Conservation (phyloP, 371 early-diverging fungal genomes). For the Phascolomyces articulosus region DNA sequence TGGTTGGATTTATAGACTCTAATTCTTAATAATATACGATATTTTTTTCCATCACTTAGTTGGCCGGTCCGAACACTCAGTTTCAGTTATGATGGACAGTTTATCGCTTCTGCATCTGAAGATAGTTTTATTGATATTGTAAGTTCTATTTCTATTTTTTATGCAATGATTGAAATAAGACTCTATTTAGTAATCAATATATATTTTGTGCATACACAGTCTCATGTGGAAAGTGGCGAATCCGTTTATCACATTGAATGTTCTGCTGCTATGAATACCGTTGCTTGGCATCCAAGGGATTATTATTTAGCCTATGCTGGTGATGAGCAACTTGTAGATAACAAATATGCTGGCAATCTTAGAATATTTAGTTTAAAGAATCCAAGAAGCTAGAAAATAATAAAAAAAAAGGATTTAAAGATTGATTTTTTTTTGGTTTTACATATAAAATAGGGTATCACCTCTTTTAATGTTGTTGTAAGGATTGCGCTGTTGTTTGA, state of each 20-base stretch:
- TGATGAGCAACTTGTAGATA: conserved; percentile 63
- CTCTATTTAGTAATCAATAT: not conserved
- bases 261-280: conserved; percentile 74
- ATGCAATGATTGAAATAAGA: not conserved
- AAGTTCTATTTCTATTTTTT: conserved; percentile 15
- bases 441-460: no score
- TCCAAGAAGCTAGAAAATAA: conserved; percentile 4
- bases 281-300: conserved; percentile 85
- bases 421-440: not conserved
- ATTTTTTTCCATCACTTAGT: conserved; percentile 27
- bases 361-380: conserved; percentile 51
- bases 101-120: conserved; percentile 83
- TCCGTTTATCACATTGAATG: conserved; percentile 71
- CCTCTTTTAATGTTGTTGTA: no score
- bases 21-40: no score
- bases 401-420: no score
- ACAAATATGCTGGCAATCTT: conserved; percentile 50
- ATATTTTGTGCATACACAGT: conserved; percentile 41
- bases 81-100: conserved; percentile 85
- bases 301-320: conserved; percentile 83
- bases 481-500: no score
- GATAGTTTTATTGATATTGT: conserved; percentile 82
- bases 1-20: no score
- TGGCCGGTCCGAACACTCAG: conserved; percentile 86
- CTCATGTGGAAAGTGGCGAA: conserved; percentile 79